A percentile compares a stretch with the other conserved stretches of the same genome.
Conservation (phyloP, 106 monocot genomes). For the Agapanthus africanus region DNA sequence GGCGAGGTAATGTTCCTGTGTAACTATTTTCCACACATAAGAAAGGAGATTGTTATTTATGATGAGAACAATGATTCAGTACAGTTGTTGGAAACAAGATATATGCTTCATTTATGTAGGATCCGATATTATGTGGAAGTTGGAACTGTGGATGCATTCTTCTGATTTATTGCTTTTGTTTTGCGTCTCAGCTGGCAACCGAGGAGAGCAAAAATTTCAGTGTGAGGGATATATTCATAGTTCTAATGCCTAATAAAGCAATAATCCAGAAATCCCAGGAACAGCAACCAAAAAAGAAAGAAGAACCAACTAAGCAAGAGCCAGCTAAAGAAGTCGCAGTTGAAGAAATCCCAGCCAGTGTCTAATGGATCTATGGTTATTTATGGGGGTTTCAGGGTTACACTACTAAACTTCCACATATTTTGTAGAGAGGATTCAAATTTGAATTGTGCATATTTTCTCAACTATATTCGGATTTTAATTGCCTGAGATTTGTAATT, state of each 20-base stretch:
- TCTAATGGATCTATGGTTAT: neutral
- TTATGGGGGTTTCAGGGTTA: neutral
- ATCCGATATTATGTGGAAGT: too few species aligned
- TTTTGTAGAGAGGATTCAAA: neutral
- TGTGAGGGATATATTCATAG: conserved; percentile 55
- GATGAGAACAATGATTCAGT: neutral
- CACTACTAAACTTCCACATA: neutral
- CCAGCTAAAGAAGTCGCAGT: conserved; percentile 27
- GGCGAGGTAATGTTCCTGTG: conserved; percentile 56
- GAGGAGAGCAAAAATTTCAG: conserved; percentile 71
- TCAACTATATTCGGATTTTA: neutral
- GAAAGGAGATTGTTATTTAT: neutral
- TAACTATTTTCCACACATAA: neutral
- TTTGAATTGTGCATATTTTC: neutral
- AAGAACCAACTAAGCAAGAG: conserved; percentile 13
- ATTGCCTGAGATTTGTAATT: neutral
- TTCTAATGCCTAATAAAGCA: conserved; percentile 80
- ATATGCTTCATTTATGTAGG: neutral
- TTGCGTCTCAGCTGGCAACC: conserved; percentile 40
- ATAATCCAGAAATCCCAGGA: conserved; percentile 56
- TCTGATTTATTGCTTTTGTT: neutral
- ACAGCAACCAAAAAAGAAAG: conserved; percentile 51
- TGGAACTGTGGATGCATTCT: too few species aligned
- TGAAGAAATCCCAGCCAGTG: conserved; percentile 6
- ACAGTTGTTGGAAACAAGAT: neutral